Evolutionary conservation across 192 early-diverging fungal species (phyloP), one percentile per base, ranked within the genome.

Genomic region (Podila epicladia): DNA sequence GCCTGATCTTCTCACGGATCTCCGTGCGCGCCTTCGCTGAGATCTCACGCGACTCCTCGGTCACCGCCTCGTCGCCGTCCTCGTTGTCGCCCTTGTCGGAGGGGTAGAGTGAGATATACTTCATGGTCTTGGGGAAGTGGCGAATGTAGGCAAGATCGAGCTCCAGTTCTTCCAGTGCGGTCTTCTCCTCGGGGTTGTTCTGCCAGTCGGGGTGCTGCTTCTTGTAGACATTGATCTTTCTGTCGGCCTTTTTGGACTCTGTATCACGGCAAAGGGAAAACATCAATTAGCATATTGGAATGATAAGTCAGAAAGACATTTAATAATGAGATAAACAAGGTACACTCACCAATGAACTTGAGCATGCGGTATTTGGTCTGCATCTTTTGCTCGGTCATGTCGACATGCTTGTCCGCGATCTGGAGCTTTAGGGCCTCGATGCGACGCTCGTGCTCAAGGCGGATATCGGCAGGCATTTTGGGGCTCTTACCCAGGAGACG

Each of bases 241-340:
- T 66, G 9, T 73, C 69, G 17, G 84, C 83, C 69, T 88, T 88
- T 51, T 82, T 82, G 24, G 85, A 72, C 49, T 88, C 87, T 88
- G 62, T 50, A 65, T 53, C 11, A 19, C 15, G 31, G 45, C 17
- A 19, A 57, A 51, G 45, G 38, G 37, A 19, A 41, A 31, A 60
- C 12, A 61, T 13, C 5, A 19, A 53, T 45, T 19, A n/a, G 26
- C 37, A 37, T 12, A 5, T 12, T 41, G 38, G 12, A 41, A 41
- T 12, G 38, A 12, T 9, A 41, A 41, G 12, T 63, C 41, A 37
- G 70, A n/a, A 1, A 0, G 5, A 48, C 22, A 31, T 50, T 1
- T 5, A 53, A 11, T 24, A 20, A 3, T 35, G 9, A 65, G 3
- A 35, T 11, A 17, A 7, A 71, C 8, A 50, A 71, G 35, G 24